Evolutionary conservation across 225 moss, liverwort and hornwort genomes (phyloP).

Genomic region (Ulota crispa): DNA sequence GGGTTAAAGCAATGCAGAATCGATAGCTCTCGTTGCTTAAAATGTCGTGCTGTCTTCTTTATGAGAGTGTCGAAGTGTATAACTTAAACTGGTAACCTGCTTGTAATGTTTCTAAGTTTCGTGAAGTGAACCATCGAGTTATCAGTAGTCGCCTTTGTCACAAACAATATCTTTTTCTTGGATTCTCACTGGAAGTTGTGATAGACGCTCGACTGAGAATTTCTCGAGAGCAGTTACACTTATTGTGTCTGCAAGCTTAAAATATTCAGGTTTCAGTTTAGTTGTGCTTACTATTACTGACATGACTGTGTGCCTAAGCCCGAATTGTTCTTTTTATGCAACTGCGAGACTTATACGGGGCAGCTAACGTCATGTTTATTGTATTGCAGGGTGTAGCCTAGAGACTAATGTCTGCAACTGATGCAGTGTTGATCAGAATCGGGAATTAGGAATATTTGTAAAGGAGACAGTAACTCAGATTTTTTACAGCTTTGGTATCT

Average conservation of each 20-base stretch:
- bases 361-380: conserved; percentile 1
- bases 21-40: not conserved
- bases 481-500: not conserved
- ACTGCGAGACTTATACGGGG: not conserved
- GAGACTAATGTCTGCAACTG: not conserved
- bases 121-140: not conserved
- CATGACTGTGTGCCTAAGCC: not conserved
- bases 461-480: not conserved
- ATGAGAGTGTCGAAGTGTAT: not conserved
- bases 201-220: not conserved
- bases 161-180: not conserved
- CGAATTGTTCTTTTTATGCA: not conserved
- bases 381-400: not conserved
- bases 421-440: not conserved
- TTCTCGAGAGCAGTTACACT: not conserved
- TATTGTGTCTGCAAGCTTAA: not conserved
- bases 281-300: not conserved
- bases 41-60: not conserved
- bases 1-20: conserved; percentile 12
- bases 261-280: not conserved
- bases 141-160: not conserved
- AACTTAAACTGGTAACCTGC: not conserved
- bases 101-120: not conserved
- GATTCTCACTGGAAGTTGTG: not conserved
- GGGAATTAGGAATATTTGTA: not conserved